phyloP scores from a whole-genome alignment of 805 yeast species.

The Pichia eremophila region DNA sequence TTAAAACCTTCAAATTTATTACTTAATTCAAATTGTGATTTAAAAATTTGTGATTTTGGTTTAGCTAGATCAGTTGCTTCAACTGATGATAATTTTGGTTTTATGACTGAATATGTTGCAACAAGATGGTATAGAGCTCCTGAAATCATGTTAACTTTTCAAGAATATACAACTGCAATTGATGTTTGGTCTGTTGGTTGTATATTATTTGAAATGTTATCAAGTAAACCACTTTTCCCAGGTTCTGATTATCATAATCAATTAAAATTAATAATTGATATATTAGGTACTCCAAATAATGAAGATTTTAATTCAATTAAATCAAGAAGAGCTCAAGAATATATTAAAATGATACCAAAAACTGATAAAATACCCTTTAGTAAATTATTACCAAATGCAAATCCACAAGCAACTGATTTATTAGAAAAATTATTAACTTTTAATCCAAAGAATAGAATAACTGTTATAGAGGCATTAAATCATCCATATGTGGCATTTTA shows the following conservation, averaged over 20 bases:
- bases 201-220: conserved; percentile 81
- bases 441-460: conserved; percentile 73
- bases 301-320: conserved; percentile 70
- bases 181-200: conserved; percentile 98
- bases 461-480: conserved; percentile 72
- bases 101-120: conserved; percentile 96
- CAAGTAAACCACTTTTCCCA: conserved; percentile 83
- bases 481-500: conserved; percentile 85
- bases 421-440: conserved; percentile 65
- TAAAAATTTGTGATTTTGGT: conserved; percentile 92
- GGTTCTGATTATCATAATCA: conserved; percentile 94
- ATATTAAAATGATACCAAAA: conserved; percentile 70
- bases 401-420: conserved; percentile 61
- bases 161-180: conserved; percentile 87
- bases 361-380: conserved; percentile 51
- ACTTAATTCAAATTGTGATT: conserved; percentile 85
- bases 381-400: conserved; percentile 40
- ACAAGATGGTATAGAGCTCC: conserved; percentile 98
- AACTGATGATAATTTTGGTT: conserved; percentile 58
- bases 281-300: conserved; percentile 79
- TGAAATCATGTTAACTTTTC: conserved; percentile 91
- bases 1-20: conserved; percentile 82
- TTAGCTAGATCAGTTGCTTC: conserved; percentile 64
- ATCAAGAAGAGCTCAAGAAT: conserved; percentile 80
- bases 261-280: conserved; percentile 71